Conservation (phyloP, 1,284 basidiomycete species). For the Blastosporella zonata region DNA sequence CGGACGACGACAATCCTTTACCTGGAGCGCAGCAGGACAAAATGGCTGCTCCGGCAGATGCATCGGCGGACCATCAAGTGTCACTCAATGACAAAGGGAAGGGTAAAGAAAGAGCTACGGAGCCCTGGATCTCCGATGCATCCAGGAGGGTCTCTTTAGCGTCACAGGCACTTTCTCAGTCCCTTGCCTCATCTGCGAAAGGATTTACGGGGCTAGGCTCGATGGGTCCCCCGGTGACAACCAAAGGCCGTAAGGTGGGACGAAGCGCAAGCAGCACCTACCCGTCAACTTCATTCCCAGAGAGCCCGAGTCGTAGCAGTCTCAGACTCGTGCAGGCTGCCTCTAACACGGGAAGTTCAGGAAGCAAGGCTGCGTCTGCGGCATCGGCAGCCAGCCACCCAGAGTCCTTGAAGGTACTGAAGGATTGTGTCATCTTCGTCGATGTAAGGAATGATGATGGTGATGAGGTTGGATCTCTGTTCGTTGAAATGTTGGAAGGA, state of each 20-base stretch:
- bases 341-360: slow-evolving; percentile 15
- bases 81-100: slow-evolving; percentile 28
- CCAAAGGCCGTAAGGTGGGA: slow-evolving; percentile 34
- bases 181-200: slow-evolving; percentile 42
- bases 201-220: slow-evolving; percentile 25
- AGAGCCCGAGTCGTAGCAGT: slow-evolving; percentile 18
- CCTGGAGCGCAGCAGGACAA: slow-evolving; percentile 4
- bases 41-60: background rate
- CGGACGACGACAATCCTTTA: slow-evolving; percentile 17
- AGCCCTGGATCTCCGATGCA: slow-evolving; percentile 33
- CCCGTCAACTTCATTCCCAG: slow-evolving; percentile 26
- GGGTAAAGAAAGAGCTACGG: slow-evolving; percentile 30
- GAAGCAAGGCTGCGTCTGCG: slow-evolving; percentile 24
- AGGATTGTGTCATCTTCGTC: slow-evolving; percentile 83
- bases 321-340: slow-evolving; percentile 8
- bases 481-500: slow-evolving; percentile 79
- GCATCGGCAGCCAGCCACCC: slow-evolving; percentile 22
- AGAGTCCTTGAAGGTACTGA: slow-evolving; percentile 50
- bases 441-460: slow-evolving; percentile 88
- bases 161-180: slow-evolving; percentile 54
- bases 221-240: slow-evolving; percentile 43
- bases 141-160: slow-evolving; percentile 59
- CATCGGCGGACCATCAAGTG: background rate
- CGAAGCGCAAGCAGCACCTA: slow-evolving; percentile 43
- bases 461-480: slow-evolving; percentile 80